Conservation (phyloP, 306 rosid species). For the Prunus salicina region DNA sequence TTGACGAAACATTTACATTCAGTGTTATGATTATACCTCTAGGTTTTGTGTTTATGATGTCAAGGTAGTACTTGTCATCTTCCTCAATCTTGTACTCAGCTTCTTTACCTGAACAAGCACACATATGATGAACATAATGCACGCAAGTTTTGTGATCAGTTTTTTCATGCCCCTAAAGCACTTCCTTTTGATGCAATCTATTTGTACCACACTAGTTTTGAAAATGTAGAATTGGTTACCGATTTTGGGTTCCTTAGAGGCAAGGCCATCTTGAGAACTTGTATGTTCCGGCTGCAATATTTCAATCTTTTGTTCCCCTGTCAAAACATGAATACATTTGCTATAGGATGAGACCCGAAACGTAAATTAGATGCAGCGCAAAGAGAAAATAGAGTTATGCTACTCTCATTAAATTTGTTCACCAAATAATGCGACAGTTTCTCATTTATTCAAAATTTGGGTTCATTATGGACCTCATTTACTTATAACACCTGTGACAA, state of each 20-base stretch:
- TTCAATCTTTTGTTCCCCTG: conserved; percentile 46
- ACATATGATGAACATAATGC: not conserved
- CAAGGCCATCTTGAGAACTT: conserved; percentile 9
- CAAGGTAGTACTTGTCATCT: conserved; percentile 58
- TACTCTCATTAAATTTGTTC: not conserved
- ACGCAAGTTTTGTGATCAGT: not conserved
- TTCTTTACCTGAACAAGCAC: conserved; percentile 42
- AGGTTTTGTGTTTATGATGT: conserved; percentile 46
- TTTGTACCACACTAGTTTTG: not conserved
- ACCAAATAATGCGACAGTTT: not conserved
- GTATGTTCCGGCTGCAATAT: conserved; percentile 29
- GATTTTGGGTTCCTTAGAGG: conserved; percentile 10
- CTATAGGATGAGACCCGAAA: not conserved
- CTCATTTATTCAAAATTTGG: not conserved
- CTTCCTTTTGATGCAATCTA: not conserved
- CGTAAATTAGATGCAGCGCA: not conserved
- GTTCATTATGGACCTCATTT: not conserved
- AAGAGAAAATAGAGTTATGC: too few species aligned
- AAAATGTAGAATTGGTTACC: conserved; percentile 33
- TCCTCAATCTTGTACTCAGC: conserved; percentile 54
- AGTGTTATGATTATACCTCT: conserved; percentile 43
- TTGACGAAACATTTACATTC: conserved; percentile 52
- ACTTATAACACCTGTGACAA: not conserved
- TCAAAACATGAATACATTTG: conserved; percentile 10
- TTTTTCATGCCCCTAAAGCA: not conserved